Evolutionary conservation across 148 eudicot genomes (phyloP), one percentile per base, ranked within the genome.

Genomic region (Cornus controversa): DNA sequence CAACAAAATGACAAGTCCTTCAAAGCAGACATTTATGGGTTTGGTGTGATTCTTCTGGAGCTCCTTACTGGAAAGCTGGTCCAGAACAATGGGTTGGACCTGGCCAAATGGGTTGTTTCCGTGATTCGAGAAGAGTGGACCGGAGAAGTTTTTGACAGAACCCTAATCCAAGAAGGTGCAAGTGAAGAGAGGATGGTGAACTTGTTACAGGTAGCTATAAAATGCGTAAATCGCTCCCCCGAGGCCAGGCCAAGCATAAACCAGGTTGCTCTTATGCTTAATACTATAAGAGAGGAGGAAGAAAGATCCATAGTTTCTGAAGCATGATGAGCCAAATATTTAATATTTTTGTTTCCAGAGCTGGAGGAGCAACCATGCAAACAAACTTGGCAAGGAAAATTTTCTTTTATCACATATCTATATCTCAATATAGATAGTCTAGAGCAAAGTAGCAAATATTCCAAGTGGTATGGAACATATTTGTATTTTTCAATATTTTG

Each of bases 41-140:
- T 87, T 8, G 90, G 90, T 2, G 84, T 83, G 58, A 80, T 87
- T 34, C 85, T 87, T 25, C 84, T 87, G 2, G 90, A 87, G 78
- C 78, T 87, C 8, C 80, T 85, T 1, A 87, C 90, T 11, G 90
- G 89, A 34, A 82, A 80, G 62, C 34, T 62, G 80, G 84, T 70
- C 7, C 77, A 80, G 64, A 84, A 64, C 66, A 83, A 82, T 23
- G 84, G 86, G 7, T 15, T 75, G 37, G 86, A 82, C 67, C 57
- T 87, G 62, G 87, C 84, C 25, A 82, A 62, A 42, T 87, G 87
- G 84, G 90, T 87, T 18, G 66, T 85, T 0, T 76, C 90, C 0
- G 88, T 83, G 76, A 79, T 87, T 27, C 70, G 79, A 45, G 90
- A 87, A 53, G 90, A 87, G 73, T 87, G 90, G 90, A 87, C 90